phyloP scores from a whole-genome alignment of 495 filamentous ascomycete species.

The Aspergillus mulundensis region DNA sequence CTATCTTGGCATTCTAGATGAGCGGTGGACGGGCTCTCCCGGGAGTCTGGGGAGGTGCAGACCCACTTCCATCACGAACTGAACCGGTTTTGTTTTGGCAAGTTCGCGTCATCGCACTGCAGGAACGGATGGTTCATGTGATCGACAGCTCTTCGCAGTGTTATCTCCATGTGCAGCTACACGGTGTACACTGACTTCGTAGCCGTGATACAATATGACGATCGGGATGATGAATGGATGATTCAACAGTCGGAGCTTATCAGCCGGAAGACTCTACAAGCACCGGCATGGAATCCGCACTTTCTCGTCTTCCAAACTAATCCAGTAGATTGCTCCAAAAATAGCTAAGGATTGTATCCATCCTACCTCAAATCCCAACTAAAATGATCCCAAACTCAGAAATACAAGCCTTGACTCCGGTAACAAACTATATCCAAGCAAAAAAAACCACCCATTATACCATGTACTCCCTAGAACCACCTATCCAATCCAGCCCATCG shows the following conservation, averaged over 20 bases:
- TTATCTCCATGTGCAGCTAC: background rate
- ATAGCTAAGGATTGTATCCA: background rate
- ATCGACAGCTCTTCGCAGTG: background rate
- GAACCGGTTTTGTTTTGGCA: background rate
- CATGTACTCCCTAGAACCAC: background rate
- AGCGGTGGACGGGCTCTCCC: background rate
- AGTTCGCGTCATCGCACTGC: constrained; percentile 9
- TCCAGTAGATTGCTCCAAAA: too few species aligned
- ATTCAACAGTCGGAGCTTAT: background rate
- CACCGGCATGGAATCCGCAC: background rate
- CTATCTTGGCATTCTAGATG: background rate
- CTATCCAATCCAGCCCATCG: background rate
- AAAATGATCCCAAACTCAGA: too few species aligned
- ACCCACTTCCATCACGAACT: constrained; percentile 5
- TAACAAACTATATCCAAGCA: background rate
- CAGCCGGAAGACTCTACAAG: background rate
- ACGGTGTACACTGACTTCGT: background rate
- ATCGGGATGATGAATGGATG: background rate
- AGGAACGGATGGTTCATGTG: constrained; percentile 4
- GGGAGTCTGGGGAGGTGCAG: background rate
- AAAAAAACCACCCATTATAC: background rate
- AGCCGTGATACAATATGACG: background rate
- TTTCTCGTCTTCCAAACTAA: too few species aligned
- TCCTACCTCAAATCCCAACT: background rate
- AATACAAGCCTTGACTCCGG: background rate